A percentile compares a stretch with the other conserved stretches of the same genome.
phyloP scores from a whole-genome alignment of 164 flowering plant genomes.

The Berberis thunbergii region DNA sequence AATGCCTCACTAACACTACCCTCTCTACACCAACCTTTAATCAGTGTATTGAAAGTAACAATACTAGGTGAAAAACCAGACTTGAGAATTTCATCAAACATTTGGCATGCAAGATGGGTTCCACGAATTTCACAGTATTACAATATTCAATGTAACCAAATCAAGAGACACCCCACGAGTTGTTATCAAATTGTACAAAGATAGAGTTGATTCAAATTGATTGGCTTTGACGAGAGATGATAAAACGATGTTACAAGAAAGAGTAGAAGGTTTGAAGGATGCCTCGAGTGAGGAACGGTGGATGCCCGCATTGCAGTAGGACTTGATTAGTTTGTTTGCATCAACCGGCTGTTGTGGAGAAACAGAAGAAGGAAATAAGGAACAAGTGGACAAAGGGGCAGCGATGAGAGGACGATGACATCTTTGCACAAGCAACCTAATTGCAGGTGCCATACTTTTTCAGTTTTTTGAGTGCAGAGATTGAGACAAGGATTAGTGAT shows the following conservation, averaged over 20 bases:
- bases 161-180: constrained; percentile 5
- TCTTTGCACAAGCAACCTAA: too few species aligned
- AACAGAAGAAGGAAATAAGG: too few species aligned
- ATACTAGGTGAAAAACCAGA: constrained; percentile 9
- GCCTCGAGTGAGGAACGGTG: constrained; percentile 1
- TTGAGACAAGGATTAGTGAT: too few species aligned
- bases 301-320: constrained; percentile 1
- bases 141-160: constrained; percentile 12
- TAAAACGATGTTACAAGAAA: constrained; percentile 11
- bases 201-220: constrained; percentile 5
- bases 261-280: constrained; percentile 7
- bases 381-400: too few species aligned
- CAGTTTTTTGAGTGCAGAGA: too few species aligned
- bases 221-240: constrained; percentile 9
- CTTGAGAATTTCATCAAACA: constrained; percentile 13
- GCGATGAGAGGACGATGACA: too few species aligned
- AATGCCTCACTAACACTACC: constrained; percentile 16
- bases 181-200: constrained; percentile 6
- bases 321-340: too few species aligned
- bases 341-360: too few species aligned
- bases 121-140: constrained; percentile 11
- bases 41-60: constrained; percentile 17
- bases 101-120: constrained; percentile 2
- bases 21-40: constrained; percentile 22
- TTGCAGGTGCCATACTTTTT: too few species aligned